Evolutionary conservation across 805 yeast species (phyloP), one percentile per base, ranked within the genome.

Genomic region (Suhomyces sp.): DNA sequence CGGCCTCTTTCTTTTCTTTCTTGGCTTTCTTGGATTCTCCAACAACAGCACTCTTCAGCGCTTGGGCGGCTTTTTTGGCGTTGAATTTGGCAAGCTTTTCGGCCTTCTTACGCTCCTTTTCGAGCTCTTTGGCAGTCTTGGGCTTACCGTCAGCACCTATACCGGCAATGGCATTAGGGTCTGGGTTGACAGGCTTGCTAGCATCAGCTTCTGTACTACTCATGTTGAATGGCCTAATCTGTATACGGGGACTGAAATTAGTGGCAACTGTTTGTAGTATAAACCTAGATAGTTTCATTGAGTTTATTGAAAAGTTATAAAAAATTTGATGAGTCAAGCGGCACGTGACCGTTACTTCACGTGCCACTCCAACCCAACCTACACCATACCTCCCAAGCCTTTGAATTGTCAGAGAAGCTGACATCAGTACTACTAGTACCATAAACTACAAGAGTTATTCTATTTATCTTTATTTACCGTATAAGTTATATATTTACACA

Each of bases 51-150:
- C 31, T 42, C 48, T 46, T 46, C 24, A 27, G 38, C 50, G 79
- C 79, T 56, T 81, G 80, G 54, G 78, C 81, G 51, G 85, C 84
- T 69, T 88, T 83, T 71, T 91, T 87, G 54, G 98, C 96, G 63
- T 86, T 81, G 73, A 92, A 90, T 72, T 90, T 85, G 70, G 94
- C 87, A 63, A 89, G 74, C 70, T 90, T 86, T 77, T 90, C 94
- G 58, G 96, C 92, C 79, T 89, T 84, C 78, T 90, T 86, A 66
- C 86, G 80, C 76, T 90, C 96, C 66, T 88, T 90, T 70, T 90
- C 96, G 50, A 89, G 77, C 73, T 88, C 90, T 68, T 88, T 88
- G 56, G 86, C 87, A 42, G 90, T 84, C 73, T 87, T 88, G 41
- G 77, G 83, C 62, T 77, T 79, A 17, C 54, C 66, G 27, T 51